Evolutionary conservation across 2,329 filamentous ascomycete species (phyloP).

Genomic region (Stemphylium lycopersici): DNA sequence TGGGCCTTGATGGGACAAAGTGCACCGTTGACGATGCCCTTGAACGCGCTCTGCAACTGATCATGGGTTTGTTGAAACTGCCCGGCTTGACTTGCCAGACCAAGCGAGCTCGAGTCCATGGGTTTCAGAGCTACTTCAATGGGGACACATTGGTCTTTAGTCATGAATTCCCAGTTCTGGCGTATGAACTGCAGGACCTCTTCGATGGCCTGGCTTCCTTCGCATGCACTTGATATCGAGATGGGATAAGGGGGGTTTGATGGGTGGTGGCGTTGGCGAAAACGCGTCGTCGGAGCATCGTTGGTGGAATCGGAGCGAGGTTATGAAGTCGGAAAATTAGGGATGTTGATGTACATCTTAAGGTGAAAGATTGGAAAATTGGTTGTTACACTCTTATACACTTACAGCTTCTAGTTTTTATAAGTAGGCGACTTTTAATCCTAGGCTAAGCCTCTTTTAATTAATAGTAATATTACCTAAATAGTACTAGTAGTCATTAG

Average conservation of each 20-base stretch:
- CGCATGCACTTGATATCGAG: too few species aligned
- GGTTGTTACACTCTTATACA: neutral
- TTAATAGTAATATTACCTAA: neutral
- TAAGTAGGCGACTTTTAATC: neutral
- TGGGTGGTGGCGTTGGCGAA: too few species aligned
- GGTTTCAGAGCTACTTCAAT: slow-evolving; percentile 94
- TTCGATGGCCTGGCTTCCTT: slow-evolving; percentile 52
- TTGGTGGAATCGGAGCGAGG: too few species aligned
- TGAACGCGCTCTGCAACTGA: slow-evolving; percentile 90
- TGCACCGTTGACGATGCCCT: slow-evolving; percentile 83
- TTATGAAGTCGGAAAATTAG: too few species aligned
- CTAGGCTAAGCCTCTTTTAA: neutral
- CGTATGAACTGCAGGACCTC: slow-evolving; percentile 82
- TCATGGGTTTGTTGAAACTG: slow-evolving; percentile 84
- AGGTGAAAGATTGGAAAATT: too few species aligned
- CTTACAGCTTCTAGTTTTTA: neutral
- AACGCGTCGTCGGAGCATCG: too few species aligned
- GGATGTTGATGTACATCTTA: too few species aligned
- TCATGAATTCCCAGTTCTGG: slow-evolving; percentile 90
- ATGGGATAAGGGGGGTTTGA: too few species aligned
- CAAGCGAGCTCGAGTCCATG: slow-evolving; percentile 91
- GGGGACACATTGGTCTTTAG: slow-evolving; percentile 83
- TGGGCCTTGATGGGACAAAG: neutral
- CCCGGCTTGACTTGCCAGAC: slow-evolving; percentile 84
- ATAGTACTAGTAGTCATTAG: neutral